These are phyloP conservation scores for Pichia sp. DNA, from an alignment of 1,139 yeast genomes.

Conservation along the genomic window DNA sequence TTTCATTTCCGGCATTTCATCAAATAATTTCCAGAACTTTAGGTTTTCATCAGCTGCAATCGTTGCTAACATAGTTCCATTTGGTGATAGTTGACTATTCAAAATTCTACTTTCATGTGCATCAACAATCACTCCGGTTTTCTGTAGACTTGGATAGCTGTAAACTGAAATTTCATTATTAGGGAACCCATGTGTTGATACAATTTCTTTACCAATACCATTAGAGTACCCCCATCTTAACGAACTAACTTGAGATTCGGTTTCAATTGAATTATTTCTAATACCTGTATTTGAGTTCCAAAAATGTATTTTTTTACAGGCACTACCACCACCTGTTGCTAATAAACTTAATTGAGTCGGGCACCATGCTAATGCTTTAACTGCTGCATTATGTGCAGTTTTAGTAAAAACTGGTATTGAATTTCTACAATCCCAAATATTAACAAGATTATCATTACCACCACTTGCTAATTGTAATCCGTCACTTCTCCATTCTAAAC, in stretches of 20 bases:
- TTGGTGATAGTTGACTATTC: conserved; percentile 82
- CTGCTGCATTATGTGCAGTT: conserved; percentile 86
- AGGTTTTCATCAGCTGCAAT: conserved; percentile 96
- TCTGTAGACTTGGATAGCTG: conserved; percentile 79
- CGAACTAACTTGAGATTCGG: conserved; percentile 92
- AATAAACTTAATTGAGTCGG: conserved; percentile 77
- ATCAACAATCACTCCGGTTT: conserved; percentile 77
- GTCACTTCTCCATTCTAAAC: conserved; percentile 78
- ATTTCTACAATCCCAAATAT: conserved; percentile 92
- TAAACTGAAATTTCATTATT: conserved; percentile 78
- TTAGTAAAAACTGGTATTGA: conserved; percentile 66
- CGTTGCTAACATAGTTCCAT: conserved; percentile 83
- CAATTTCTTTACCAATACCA: conserved; percentile 76
- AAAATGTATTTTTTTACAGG: conserved; percentile 84
- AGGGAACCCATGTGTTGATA: conserved; percentile 93
- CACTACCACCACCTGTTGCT: conserved; percentile 96
- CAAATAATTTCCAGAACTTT: conserved; percentile 92
- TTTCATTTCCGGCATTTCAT: conserved; percentile 34
- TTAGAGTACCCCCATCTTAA: conserved; percentile 79
- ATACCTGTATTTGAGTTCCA: conserved; percentile 95
- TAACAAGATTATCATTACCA: conserved; percentile 89
- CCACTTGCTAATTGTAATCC: conserved; percentile 88
- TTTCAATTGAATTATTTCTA: conserved; percentile 76
- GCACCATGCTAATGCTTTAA: conserved; percentile 93
- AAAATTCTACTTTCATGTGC: conserved; percentile 92